These are phyloP conservation scores for Yamadazyma akitaensis DNA, from an alignment of 805 yeast species.

Conservation along the genomic window DNA sequence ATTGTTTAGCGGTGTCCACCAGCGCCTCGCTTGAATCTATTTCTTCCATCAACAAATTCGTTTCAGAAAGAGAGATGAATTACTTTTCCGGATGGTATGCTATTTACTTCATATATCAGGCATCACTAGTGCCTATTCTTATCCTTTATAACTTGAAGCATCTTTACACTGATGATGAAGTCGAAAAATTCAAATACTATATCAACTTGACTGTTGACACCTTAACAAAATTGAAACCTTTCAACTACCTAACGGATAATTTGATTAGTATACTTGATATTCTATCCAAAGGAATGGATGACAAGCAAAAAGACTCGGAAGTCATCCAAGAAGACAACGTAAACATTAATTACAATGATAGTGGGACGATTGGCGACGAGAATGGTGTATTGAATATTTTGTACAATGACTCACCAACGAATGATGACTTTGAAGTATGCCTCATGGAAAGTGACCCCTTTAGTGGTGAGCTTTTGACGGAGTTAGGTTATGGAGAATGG, in stretches of 20 bases:
- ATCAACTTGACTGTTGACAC: conserved; percentile 3
- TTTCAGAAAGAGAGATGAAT: conserved; percentile 28
- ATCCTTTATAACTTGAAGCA: conserved; percentile 4
- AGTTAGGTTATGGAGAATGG: not conserved
- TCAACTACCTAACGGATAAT: conserved; percentile 6
- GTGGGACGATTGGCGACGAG: not conserved
- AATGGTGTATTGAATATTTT: not conserved
- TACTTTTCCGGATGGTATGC: conserved; percentile 61
- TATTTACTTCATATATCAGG: conserved; percentile 61
- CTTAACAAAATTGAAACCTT: not conserved
- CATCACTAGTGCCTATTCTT: conserved; percentile 51
- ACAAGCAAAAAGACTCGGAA: not conserved
- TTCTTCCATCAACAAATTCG: conserved; percentile 42
- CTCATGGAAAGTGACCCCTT: not conserved
- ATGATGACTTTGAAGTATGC: not conserved
- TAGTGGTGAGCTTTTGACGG: not conserved
- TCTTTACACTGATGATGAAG: conserved; percentile 1
- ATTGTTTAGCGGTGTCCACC: conserved; percentile 6
- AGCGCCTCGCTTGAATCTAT: conserved; percentile 52
- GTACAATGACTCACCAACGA: not conserved
- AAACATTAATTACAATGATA: not conserved
- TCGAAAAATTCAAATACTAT: conserved; percentile 1
- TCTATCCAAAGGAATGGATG: conserved; percentile 3
- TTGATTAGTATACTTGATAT: conserved; percentile 8
- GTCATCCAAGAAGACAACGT: not conserved